Evolutionary conservation across 371 early-diverging fungal species (phyloP), one percentile per base, ranked within the genome.

Genomic region (Mucor lusitanicus): DNA sequence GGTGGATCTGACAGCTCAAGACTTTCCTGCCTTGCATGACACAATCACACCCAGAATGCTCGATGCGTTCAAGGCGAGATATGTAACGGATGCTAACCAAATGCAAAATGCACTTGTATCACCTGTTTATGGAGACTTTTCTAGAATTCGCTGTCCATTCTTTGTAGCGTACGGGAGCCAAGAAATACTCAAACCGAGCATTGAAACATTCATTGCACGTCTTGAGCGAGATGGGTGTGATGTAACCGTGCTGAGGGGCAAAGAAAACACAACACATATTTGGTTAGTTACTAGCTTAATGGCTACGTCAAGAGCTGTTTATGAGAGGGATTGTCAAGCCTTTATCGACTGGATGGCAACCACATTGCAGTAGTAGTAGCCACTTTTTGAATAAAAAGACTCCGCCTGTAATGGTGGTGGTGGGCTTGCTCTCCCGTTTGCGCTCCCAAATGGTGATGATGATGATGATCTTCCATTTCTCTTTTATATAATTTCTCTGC

Each of bases 71-170:
- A 50, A 19, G 0, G 17, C 23, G 5, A 13, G 23, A 13, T 67
- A 63, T 44, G 17, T 71, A 12, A 13, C 40, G 6, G 9, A 50
- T 6, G 17, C n/a, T 17, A 30, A 33, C n/a, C 17, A 39, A 3
- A 6, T 59, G 15, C 19, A 25, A 13, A 25, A 62, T 12, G 64
- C 71, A 15, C 21, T 53, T 3, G 40, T 67, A 32, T 71, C 71
- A 19, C 71, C 71, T 54, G 13, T 59, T 5, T 63, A 62, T 59
- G 71, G 63, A n/a, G 59, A 62, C 19, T 67, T 55, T 42, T 25
- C n/a, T 12, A 40, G 15, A 12, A 40, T 53, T 1, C 46, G n/a
- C 30, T 71, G 71, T n/a, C 67, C 67, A 15, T 32, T 71, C 2
- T 67, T 59, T 28, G 40, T 71, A 17, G 54, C 63, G 13, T 71